Evolutionary conservation across 495 filamentous ascomycete species (phyloP).

Genomic region (Antarctomyces pellizariae): DNA sequence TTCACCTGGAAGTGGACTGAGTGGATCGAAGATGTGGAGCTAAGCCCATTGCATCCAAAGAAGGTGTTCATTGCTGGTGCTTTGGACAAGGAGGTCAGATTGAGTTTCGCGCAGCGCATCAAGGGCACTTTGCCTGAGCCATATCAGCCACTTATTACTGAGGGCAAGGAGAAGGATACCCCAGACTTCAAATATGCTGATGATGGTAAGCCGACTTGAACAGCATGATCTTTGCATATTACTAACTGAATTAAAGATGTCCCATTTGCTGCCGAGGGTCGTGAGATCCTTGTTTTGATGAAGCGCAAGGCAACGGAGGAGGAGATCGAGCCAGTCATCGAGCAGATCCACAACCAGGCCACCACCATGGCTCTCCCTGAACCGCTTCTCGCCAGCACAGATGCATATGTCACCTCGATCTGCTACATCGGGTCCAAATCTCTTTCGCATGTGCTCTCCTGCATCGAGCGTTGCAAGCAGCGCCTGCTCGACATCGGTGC

Average conservation of each 20-base stretch:
- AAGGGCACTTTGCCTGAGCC: conserved; percentile 76
- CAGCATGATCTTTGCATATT: conserved; percentile 1
- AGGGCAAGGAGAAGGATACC: conserved; percentile 76
- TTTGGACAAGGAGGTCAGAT: conserved; percentile 88
- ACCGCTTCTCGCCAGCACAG: conserved; percentile 59
- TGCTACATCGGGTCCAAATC: conserved; percentile 86
- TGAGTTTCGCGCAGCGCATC: conserved; percentile 91
- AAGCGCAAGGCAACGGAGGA: conserved; percentile 63
- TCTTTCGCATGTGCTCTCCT: conserved; percentile 82
- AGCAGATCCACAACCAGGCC: conserved; percentile 54
- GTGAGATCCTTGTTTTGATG: conserved; percentile 54
- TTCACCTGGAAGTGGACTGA: conserved; percentile 99
- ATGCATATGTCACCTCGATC: conserved; percentile 80
- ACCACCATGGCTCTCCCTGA: conserved; percentile 38
- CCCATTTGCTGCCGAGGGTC: conserved; percentile 60
- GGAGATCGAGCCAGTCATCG: conserved; percentile 54
- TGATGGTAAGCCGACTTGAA: conserved; percentile 33
- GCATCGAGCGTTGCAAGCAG: conserved; percentile 89
- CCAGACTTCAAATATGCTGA: conserved; percentile 81
- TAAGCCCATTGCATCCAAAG: conserved; percentile 55
- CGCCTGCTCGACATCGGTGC: conserved; percentile 58
- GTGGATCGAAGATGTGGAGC: conserved; percentile 74
- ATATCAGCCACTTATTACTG: conserved; percentile 59
- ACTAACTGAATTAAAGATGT: conserved; percentile 26
- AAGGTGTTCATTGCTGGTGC: conserved; percentile 82